Evolutionary conservation across 2,329 filamentous ascomycete genomes (phyloP), one percentile per base, ranked within the genome.

Genomic region (Pseudogymnoascus sp.): DNA sequence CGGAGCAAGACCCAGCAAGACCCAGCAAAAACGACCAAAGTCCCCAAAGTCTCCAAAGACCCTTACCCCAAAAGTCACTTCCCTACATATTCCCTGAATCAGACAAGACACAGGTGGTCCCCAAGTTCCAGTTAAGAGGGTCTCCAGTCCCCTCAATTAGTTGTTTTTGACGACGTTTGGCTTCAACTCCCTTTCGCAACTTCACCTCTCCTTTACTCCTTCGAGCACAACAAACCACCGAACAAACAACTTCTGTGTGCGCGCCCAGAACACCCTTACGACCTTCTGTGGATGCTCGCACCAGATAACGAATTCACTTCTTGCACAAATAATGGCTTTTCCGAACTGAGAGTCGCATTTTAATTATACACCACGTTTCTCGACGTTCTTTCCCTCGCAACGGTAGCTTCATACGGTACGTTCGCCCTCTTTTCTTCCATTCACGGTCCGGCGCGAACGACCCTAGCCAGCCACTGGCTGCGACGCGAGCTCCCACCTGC

Each of bases 51-150:
- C 6, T 30, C 28, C 28, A 9, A 15, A 50, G 43, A 28, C 41
- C 41, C 41, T 50, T 14, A 50, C 25, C 22, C 25, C 22, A 8
- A 43, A 43, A 25, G 39, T 25, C 39, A 43, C 39, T 43, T 43
- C 25, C 18, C 12, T 43, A 43, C 39, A 43, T 43, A 43, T 43
- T 50, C 22, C 43, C 43, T 50, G 22, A 30, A 50, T 50, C 43
- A 47, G 43, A 50, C 28, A 50, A 41, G 41, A 28, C 43, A n/a
- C 25, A 30, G 25, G 43, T 30, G 25, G 43, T 50, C 43, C 43
- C 43, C 43, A 30, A 15, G 25, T 50, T 50, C 43, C 43, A 50
- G 43, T 50, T 50, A 50, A 50, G 43, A 50, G 43, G 43, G 43
- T 50, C 43, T 50, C 25, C n/a, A 11, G 25, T 50, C 43, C 43